Conservation (phyloP, 176 grass and related monocot genomes). For the Oryza brachyantha region DNA sequence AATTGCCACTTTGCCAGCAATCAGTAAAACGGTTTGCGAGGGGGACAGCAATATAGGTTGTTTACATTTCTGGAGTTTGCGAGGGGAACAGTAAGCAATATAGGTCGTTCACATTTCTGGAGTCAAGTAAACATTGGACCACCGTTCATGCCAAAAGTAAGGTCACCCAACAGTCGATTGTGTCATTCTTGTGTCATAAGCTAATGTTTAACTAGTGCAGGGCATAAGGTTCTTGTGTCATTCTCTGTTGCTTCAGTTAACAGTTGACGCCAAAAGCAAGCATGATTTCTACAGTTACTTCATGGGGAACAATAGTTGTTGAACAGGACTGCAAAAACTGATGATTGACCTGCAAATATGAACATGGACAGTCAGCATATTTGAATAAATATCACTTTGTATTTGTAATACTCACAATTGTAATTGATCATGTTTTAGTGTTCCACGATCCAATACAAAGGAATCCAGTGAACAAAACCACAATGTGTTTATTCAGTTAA, state of each 20-base stretch:
- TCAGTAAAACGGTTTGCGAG: not conserved
- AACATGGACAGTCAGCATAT: constrained; percentile 10
- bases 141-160: not conserved
- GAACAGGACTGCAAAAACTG: not conserved
- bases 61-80: not conserved
- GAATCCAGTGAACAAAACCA: not conserved
- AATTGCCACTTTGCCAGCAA: not conserved
- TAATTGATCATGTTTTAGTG: not conserved
- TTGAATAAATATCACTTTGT: not conserved
- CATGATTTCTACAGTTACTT: not conserved
- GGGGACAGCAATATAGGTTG: not conserved
- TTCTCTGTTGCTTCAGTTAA: constrained; percentile 14
- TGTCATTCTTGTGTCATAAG: too few relatives aligned
- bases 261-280: not conserved
- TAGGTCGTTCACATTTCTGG: not conserved
- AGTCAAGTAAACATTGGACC: not conserved
- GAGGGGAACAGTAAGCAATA: not conserved
- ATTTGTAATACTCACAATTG: not conserved
- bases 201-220: not conserved
- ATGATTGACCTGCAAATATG: constrained; percentile 18
- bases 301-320: not conserved
- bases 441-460: not conserved
- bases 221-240: not conserved
- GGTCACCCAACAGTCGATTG: not conserved
- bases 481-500: not conserved